phyloP scores from a whole-genome alignment of 2,329 filamentous ascomycete genomes.

The Mollisiaceae sp. region DNA sequence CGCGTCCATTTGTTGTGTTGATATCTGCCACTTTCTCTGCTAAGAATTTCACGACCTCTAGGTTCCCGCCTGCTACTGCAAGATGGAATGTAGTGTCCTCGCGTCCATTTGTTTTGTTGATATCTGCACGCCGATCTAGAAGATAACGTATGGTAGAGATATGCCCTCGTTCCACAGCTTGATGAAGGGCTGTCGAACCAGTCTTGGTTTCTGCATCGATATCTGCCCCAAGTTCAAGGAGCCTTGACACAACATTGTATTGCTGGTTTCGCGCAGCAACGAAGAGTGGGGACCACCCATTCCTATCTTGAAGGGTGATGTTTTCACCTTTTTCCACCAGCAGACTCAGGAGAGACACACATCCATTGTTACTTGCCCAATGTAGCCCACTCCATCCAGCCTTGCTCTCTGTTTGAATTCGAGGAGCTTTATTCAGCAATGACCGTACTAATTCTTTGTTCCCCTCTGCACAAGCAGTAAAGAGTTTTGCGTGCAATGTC shows the following conservation, averaged over 20 bases:
- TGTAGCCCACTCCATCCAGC: slow-evolving; percentile 20
- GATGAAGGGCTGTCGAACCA: slow-evolving; percentile 23
- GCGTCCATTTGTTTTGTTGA: slow-evolving; percentile 17
- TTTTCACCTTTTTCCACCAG: slow-evolving; percentile 9
- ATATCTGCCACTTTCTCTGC: slow-evolving; percentile 15
- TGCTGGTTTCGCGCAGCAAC: slow-evolving; percentile 17
- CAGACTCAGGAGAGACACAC: slow-evolving; percentile 1
- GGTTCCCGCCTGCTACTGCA: slow-evolving; percentile 4
- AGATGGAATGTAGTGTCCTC: slow-evolving; percentile 17
- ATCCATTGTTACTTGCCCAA: slow-evolving; percentile 23
- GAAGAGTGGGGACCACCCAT: slow-evolving; percentile 22
- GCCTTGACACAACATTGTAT: slow-evolving; percentile 4
- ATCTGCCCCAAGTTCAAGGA: slow-evolving; percentile 19
- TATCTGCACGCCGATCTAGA: slow-evolving; percentile 15
- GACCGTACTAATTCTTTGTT: slow-evolving; percentile 15
- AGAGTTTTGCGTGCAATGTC: slow-evolving; percentile 22
- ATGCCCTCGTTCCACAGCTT: slow-evolving; percentile 16
- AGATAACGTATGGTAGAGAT: slow-evolving; percentile 19
- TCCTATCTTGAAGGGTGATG: slow-evolving; percentile 17
- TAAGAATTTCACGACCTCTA: slow-evolving; percentile 10
- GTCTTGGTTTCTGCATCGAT: slow-evolving; percentile 14
- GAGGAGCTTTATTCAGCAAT: slow-evolving; percentile 18
- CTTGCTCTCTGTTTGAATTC: slow-evolving; percentile 3
- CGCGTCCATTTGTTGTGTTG: slow-evolving; percentile 15
- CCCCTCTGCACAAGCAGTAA: slow-evolving; percentile 22